Conservation (phyloP, 2,329 filamentous ascomycete genomes). For the Scopulariopsis brevicaulis region DNA sequence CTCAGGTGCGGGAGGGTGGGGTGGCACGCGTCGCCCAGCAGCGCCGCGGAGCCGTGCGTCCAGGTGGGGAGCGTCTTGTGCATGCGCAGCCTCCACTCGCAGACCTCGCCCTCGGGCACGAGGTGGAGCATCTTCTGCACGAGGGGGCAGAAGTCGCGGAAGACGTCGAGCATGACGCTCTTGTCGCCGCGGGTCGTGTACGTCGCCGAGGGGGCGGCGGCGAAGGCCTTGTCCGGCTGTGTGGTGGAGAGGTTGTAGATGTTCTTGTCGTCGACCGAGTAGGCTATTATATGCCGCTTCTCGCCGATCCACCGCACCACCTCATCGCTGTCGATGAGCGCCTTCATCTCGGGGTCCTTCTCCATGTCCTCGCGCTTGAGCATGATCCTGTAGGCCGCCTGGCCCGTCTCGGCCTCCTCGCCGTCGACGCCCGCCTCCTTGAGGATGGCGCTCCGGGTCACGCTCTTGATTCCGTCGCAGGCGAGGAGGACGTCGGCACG, state of each 20-base stretch:
- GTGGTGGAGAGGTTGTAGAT: slow-evolving; percentile 54
- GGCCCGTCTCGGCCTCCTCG: slow-evolving; percentile 56
- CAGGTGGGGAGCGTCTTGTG: slow-evolving; percentile 45
- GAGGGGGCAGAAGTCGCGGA: slow-evolving; percentile 46
- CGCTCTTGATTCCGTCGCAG: slow-evolving; percentile 44
- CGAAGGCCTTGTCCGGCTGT: slow-evolving; percentile 51
- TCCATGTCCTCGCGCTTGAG: slow-evolving; percentile 56
- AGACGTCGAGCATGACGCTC: slow-evolving; percentile 48
- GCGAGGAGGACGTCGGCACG: slow-evolving; percentile 41
- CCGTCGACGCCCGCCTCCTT: slow-evolving; percentile 35
- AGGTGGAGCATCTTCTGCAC: slow-evolving; percentile 47
- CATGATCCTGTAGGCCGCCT: slow-evolving; percentile 74
- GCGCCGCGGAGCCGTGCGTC: slow-evolving; percentile 42
- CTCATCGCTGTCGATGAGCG: slow-evolving; percentile 53
- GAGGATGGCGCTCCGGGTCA: slow-evolving; percentile 40
- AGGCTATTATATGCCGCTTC: slow-evolving; percentile 66
- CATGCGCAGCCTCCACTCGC: slow-evolving; percentile 52
- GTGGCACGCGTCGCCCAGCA: slow-evolving; percentile 56
- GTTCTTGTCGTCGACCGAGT: slow-evolving; percentile 56
- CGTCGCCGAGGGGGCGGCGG: slow-evolving; percentile 41
- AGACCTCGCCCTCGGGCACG: slow-evolving; percentile 50
- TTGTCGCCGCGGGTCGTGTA: slow-evolving; percentile 56
- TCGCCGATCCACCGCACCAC: slow-evolving; percentile 69
- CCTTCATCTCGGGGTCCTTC: slow-evolving; percentile 53
- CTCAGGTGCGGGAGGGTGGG: slow-evolving; percentile 56